phyloP scores from a whole-genome alignment of 345 rosid genomes.

The Pugionium cornutum region DNA sequence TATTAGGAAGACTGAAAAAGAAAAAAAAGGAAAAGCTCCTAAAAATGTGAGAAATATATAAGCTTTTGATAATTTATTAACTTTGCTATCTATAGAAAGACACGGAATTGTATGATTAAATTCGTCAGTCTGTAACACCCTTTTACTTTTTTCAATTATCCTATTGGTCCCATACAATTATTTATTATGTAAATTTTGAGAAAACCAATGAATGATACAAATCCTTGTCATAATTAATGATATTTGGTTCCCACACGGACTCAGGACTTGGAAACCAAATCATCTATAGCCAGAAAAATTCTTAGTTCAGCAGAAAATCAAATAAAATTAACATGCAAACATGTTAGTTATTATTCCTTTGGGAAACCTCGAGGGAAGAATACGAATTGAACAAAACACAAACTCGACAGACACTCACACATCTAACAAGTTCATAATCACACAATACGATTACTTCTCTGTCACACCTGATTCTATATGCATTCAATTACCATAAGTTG shows the following conservation, averaged over 20 bases:
- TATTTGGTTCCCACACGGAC: constrained; percentile 21
- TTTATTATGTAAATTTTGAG: background rate
- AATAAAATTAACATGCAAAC: constrained; percentile 14
- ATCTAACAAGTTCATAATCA: constrained; percentile 36
- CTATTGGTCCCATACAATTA: constrained; percentile 27
- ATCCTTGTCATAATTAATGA: background rate
- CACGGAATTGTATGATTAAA: constrained; percentile 44
- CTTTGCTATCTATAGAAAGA: constrained; percentile 36
- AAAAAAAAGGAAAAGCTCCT: constrained; percentile 37
- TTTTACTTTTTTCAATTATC: constrained; percentile 35
- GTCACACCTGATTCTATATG: constrained; percentile 34
- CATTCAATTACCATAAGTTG: constrained; percentile 23
- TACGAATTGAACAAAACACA: constrained; percentile 30
- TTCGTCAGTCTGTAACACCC: constrained; percentile 30
- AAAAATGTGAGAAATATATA: constrained; percentile 38
- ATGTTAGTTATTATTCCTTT: constrained; percentile 23
- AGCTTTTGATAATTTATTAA: constrained; percentile 36
- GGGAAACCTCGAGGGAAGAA: constrained; percentile 20
- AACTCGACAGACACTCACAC: constrained; percentile 30
- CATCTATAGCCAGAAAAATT: background rate
- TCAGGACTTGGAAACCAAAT: constrained; percentile 2
- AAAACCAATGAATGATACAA: constrained; percentile 9
- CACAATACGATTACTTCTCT: constrained; percentile 34
- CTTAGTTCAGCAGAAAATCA: constrained; percentile 16
- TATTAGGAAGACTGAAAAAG: constrained; percentile 39